Percentiles rank a stretch among this genome's conserved stretches.
Evolutionary conservation across 371 early-diverging fungal genomes (phyloP).

Genomic region (Gilbertella persicaria): DNA sequence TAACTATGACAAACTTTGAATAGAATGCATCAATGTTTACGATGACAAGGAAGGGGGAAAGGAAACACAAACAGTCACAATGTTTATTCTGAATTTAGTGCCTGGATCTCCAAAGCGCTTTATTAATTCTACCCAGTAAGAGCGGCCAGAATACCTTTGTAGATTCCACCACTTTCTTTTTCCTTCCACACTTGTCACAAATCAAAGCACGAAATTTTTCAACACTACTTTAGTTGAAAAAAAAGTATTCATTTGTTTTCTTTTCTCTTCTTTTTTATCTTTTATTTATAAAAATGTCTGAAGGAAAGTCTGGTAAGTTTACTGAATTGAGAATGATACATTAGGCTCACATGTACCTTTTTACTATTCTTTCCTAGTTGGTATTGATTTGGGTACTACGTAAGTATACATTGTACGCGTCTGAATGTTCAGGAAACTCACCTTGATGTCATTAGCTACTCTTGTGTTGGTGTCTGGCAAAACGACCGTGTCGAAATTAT

Average conservation of each 20-base stretch:
- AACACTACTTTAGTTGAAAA: not conserved
- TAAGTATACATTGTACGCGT: too few species aligned
- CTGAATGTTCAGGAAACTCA: too few species aligned
- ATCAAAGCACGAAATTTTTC: slow-evolving; percentile 5
- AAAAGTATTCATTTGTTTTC: slow-evolving; percentile 5
- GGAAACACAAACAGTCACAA: too few species aligned
- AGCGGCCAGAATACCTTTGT: not conserved
- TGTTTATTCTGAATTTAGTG: not conserved
- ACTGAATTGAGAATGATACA: too few species aligned
- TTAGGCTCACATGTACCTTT: too few species aligned
- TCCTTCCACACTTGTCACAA: slow-evolving; percentile 37
- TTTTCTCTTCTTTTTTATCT: slow-evolving; percentile 19
- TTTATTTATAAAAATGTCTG: slow-evolving; percentile 28
- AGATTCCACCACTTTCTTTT: slow-evolving; percentile 32
- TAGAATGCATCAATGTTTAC: too few species aligned
- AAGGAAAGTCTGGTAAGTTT: slow-evolving; percentile 83
- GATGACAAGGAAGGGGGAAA: too few species aligned
- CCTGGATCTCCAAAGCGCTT: not conserved
- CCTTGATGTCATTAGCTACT: slow-evolving; percentile 95
- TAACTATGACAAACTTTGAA: too few species aligned
- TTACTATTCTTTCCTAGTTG: slow-evolving; percentile 54
- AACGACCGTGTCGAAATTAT: slow-evolving; percentile 97
- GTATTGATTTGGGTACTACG: slow-evolving; percentile 99
- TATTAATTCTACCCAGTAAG: slow-evolving; percentile 5
- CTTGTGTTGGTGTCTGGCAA: slow-evolving; percentile 97